Conservation (phyloP, 2,329 filamentous ascomycete genomes). For the Diaporthe vaccinii region DNA sequence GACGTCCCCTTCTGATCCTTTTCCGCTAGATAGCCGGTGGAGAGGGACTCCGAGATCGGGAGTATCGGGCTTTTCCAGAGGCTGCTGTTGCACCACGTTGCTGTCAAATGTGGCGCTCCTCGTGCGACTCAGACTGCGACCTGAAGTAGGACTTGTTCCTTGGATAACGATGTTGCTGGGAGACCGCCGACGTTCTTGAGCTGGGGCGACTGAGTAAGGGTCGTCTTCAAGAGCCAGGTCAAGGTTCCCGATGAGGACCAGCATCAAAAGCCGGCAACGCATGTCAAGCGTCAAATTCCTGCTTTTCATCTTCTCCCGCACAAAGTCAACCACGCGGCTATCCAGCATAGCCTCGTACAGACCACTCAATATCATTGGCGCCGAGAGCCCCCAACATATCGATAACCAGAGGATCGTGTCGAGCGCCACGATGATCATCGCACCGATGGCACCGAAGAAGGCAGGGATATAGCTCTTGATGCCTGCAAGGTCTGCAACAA, state of each 20-base stretch:
- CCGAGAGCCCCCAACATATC: slow-evolving; percentile 47
- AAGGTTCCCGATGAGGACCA: slow-evolving; percentile 48
- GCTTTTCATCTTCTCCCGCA: slow-evolving; percentile 43
- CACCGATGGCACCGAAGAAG: slow-evolving; percentile 40
- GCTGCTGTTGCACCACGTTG: background rate
- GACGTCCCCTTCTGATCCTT: background rate
- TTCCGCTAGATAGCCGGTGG: background rate
- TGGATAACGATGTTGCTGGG: slow-evolving; percentile 17
- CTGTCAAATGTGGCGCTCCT: background rate
- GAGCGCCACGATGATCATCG: slow-evolving; percentile 43
- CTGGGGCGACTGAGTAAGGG: background rate
- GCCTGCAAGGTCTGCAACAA: slow-evolving; percentile 41
- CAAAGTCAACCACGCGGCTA: slow-evolving; percentile 44
- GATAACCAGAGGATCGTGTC: slow-evolving; percentile 49
- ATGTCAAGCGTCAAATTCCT: slow-evolving; percentile 45
- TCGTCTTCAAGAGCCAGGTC: slow-evolving; percentile 42
- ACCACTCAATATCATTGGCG: slow-evolving; percentile 49
- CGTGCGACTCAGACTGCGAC: background rate
- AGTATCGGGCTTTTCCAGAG: background rate
- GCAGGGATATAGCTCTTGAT: slow-evolving; percentile 40
- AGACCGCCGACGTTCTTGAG: slow-evolving; percentile 24
- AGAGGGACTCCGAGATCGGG: background rate
- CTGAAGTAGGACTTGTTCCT: slow-evolving; percentile 3
- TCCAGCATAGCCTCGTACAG: slow-evolving; percentile 50
- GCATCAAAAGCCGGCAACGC: slow-evolving; percentile 44